A percentile compares a stretch with the other conserved stretches of the same genome.
phyloP scores from a whole-genome alignment of 2,329 filamentous ascomycete species.

The Paecilomyces formosus region DNA sequence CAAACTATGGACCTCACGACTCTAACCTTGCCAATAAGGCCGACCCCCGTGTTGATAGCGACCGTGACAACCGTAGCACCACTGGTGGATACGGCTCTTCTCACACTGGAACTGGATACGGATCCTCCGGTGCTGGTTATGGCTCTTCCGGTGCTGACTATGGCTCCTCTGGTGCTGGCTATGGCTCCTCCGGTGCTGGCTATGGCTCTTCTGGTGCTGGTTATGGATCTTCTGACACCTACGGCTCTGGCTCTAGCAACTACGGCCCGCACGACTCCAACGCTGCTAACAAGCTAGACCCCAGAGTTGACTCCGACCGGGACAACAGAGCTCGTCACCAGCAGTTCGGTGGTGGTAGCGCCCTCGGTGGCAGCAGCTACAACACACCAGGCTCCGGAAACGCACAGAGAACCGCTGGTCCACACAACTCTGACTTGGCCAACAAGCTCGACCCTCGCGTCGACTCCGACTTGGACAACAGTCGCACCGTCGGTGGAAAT shows the following conservation, averaged over 20 bases:
- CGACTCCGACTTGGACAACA: constrained; percentile 33
- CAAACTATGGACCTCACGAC: constrained; percentile 24
- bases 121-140: too few species aligned
- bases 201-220: not conserved
- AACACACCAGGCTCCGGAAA: constrained; percentile 6
- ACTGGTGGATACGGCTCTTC: not conserved
- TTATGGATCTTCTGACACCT: not conserved
- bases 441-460: constrained; percentile 50
- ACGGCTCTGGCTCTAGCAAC: constrained; percentile 1
- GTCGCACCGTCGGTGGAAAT: constrained; percentile 1
- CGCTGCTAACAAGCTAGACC: constrained; percentile 44
- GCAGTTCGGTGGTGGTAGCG: constrained; percentile 4
- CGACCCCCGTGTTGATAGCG: constrained; percentile 25
- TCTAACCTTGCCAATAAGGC: constrained; percentile 32
- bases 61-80: constrained; percentile 6
- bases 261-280: constrained; percentile 38
- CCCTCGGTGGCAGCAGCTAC: constrained; percentile 5
- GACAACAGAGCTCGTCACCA: constrained; percentile 7
- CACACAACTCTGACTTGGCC: constrained; percentile 35
- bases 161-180: constrained; percentile 5
- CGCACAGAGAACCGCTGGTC: constrained; percentile 22
- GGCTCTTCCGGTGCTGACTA: not conserved
- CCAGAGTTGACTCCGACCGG: constrained; percentile 38
- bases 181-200: constrained; percentile 15
- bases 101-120: too few species aligned